Base-by-base conservation (phyloP, 805 yeast species). In the Yamadazyma phyllophila region DNA sequence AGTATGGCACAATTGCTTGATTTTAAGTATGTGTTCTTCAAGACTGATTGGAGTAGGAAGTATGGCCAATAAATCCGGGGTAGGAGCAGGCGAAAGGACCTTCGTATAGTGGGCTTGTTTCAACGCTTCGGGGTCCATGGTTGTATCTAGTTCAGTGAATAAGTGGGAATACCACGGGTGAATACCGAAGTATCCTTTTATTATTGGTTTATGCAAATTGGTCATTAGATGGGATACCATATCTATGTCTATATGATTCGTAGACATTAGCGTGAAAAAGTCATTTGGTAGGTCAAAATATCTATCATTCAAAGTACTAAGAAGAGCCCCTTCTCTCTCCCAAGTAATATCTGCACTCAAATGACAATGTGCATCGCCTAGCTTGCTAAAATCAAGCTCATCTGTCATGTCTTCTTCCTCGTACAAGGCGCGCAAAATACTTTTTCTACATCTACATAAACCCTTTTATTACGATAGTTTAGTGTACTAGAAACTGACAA, bases 131-230 rank as follows among this genome's bases (percentile, higher is more conserved):
- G 29, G 41, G 7, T 27, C 41, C 6, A 6, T 9, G 6, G 10
- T 30, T 11, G n/a, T 17, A 6, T 41, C 33, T 11, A 44, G 13
- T n/a, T 63, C 55, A 2, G 77, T 66, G 50, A 80, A 84, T 14
- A 83, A 51, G 60, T 91, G 96, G 2, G 82, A 65, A 57, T 79
- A 91, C 98, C 98, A 92, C 0, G 99, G 99, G 63, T 92, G 99
- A 1, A 89, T 69, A 0, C 98, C 96, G 57, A 79, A 77, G 33
- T 78, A 76, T 0, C 84, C 78, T 7, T 67, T 59, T 1, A 75
- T 49, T 8, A 46, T 31, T 20, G 54, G 46, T 7, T 40, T 30
- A 11, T 16, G 16, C 2, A 34, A 4, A 2, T 44, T 26, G 14
- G 39, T 36, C 47, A 50, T 51, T 24, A 57, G 26, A 14, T 20